A percentile compares a stretch with the other conserved stretches of the same genome.
phyloP scores from a whole-genome alignment of 1,284 basidiomycete species.

The Cryptococcus sp. region DNA sequence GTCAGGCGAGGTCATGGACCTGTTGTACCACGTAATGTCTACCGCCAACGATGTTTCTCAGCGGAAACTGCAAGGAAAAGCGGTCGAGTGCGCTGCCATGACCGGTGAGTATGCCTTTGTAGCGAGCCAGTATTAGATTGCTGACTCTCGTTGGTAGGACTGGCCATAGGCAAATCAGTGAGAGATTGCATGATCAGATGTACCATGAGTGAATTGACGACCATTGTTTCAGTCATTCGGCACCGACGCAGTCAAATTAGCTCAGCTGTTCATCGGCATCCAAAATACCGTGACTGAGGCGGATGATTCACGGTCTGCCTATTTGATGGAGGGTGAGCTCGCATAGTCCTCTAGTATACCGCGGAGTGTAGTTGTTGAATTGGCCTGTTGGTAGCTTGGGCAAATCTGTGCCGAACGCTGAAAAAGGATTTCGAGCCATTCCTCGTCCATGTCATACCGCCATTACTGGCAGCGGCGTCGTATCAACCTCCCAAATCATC shows the following conservation, averaged over 20 bases:
- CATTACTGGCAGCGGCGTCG: conserved; percentile 68
- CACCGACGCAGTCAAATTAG: conserved; percentile 69
- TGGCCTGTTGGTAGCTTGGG: conserved; percentile 69
- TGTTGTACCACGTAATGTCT: conserved; percentile 62
- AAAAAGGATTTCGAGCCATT: conserved; percentile 80
- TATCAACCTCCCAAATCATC: conserved; percentile 60
- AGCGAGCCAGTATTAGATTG: not conserved
- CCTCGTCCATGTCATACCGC: conserved; percentile 76
- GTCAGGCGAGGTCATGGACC: conserved; percentile 35
- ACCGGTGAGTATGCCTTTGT: conserved; percentile 3
- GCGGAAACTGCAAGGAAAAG: conserved; percentile 68
- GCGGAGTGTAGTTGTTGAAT: conserved; percentile 3
- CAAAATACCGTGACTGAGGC: conserved; percentile 61
- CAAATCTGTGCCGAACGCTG: conserved; percentile 76
- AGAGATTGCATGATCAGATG: not conserved
- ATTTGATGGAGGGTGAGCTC: conserved; percentile 41
- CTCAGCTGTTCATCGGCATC: conserved; percentile 71
- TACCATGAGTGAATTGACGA: not conserved
- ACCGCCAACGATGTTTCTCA: conserved; percentile 64
- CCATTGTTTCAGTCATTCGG: conserved; percentile 58
- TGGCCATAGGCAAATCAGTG: not conserved
- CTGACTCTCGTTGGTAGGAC: not conserved
- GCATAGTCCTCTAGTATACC: not conserved
- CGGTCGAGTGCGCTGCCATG: conserved; percentile 65
- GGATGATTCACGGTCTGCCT: conserved; percentile 33